Conservation (phyloP, 305 asterid genomes). For the Petunia hybrid region DNA sequence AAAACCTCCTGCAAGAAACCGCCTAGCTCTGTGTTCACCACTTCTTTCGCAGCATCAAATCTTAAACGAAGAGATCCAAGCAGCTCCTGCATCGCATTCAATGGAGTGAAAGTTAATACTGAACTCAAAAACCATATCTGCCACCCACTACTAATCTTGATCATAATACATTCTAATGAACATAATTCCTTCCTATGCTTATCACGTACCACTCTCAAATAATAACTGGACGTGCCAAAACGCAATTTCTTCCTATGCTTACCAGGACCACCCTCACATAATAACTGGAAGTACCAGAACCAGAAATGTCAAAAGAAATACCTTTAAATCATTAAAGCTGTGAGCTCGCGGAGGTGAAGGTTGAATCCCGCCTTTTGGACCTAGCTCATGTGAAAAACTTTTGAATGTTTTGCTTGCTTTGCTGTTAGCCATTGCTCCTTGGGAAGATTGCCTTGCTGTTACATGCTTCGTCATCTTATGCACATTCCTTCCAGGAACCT, state of each 20-base stretch:
- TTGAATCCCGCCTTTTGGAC: constrained; percentile 79
- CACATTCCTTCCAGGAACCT: constrained; percentile 53
- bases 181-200: constrained; percentile 21
- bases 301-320: constrained; percentile 42
- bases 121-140: constrained; percentile 21
- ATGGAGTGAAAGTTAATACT: constrained; percentile 27
- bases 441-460: constrained; percentile 48
- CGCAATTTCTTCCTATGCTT: constrained; percentile 16
- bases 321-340: constrained; percentile 87
- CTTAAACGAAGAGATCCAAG: constrained; percentile 79
- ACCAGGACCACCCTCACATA: constrained; percentile 21
- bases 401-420: constrained; percentile 65
- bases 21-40: constrained; percentile 78
- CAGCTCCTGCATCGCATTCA: constrained; percentile 64
- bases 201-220: constrained; percentile 23
- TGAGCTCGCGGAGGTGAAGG: constrained; percentile 76
- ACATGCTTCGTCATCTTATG: constrained; percentile 51
- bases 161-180: constrained; percentile 9
- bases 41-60: constrained; percentile 89
- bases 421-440: constrained; percentile 50
- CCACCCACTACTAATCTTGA: constrained; percentile 25
- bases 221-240: constrained; percentile 29
- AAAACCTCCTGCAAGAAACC: constrained; percentile 71
- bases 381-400: constrained; percentile 95
- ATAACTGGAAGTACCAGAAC: constrained; percentile 31